Conservation (phyloP, 2,329 filamentous ascomycete genomes). For the Phyllosticta ampelicida region DNA sequence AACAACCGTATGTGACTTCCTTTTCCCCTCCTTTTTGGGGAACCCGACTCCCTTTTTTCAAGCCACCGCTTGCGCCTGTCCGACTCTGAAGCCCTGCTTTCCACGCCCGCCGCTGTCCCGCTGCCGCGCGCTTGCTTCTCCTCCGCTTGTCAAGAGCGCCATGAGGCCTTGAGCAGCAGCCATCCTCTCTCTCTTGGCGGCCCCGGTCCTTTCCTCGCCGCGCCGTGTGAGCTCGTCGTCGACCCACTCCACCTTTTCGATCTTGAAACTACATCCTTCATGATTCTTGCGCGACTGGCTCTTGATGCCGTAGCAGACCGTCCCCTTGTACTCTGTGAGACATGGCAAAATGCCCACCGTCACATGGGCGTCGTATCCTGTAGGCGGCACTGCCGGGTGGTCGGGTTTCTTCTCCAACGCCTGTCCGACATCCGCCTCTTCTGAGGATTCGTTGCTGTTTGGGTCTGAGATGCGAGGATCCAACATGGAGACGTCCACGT, state of each 20-base stretch:
- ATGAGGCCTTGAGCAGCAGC: slow-evolving; percentile 22
- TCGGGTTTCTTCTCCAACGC: slow-evolving; percentile 29
- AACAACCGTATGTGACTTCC: neutral
- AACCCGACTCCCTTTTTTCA: neutral
- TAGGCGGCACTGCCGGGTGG: slow-evolving; percentile 51
- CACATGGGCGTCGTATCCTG: slow-evolving; percentile 72
- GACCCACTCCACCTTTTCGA: slow-evolving; percentile 74
- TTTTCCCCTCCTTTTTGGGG: neutral
- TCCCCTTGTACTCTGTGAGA: slow-evolving; percentile 64
- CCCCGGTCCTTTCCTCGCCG: slow-evolving; percentile 27
- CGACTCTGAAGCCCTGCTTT: slow-evolving; percentile 5
- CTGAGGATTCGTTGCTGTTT: slow-evolving; percentile 29
- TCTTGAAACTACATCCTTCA: slow-evolving; percentile 82
- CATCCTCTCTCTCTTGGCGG: slow-evolving; percentile 26
- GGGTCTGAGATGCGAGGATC: slow-evolving; percentile 42
- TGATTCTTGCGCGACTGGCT: slow-evolving; percentile 69
- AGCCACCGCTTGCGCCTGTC: slow-evolving; percentile 8
- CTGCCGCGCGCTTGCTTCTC: slow-evolving; percentile 17
- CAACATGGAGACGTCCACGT: slow-evolving; percentile 60
- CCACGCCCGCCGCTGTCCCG: neutral
- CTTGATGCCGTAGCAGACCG: slow-evolving; percentile 67
- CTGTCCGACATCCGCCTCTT: slow-evolving; percentile 30
- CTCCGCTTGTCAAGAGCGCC: slow-evolving; percentile 22
- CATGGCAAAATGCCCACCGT: slow-evolving; percentile 74
- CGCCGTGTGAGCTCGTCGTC: slow-evolving; percentile 50